Base-by-base conservation (phyloP, 106 monocot species). In the Dendrobium huoshanense region DNA sequence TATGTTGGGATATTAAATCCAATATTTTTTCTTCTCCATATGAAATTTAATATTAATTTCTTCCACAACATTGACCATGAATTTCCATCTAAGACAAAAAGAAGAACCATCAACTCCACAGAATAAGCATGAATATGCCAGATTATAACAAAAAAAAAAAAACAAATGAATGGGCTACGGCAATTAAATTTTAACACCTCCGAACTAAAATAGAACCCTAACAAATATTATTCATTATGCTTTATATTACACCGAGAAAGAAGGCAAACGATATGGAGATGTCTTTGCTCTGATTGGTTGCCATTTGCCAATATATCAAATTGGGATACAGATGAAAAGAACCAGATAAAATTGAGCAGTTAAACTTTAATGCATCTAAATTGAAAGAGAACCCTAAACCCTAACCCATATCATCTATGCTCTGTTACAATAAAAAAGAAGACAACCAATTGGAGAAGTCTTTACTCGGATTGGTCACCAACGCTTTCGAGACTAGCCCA, bases 401-500 rank as follows among this genome's bases (percentile, higher is more conserved):
- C n/a, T 18, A 64, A n/a, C 61, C 61, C 13, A 64, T 64, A 64
- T 64, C 61, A 64, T 64, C 4, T 64, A n/a, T 64, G 61, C n/a
- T 64, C n/a, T 20, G 17, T 64, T 5, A 64, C 17, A 64, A 20
- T 64, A 4, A 64, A 20, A 20, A 64, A 37, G 22, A 55, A 54
- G 8, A 78, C 22, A 70, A 70, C 0, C 25, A 70, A 40, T 61
- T 80, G 55, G 73, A 65, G 19, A 55, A 77, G 18, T 56, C 42
- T 67, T 83, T 95, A 98, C 98, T 98, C 98, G 81, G 98, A 98
- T 77, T 98, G 99, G 75, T 99, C 99, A 59, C 99, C 99, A 83
- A 99, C 99, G 78, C 91, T 91, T 90, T 99, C 99, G 75, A 99
- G 95, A 70, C 79, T 95, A 49, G 91, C 89, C 99, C 99, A 99